Conservation (phyloP, 2,329 filamentous ascomycete species). For the Aotearoamyces nothofagi region DNA sequence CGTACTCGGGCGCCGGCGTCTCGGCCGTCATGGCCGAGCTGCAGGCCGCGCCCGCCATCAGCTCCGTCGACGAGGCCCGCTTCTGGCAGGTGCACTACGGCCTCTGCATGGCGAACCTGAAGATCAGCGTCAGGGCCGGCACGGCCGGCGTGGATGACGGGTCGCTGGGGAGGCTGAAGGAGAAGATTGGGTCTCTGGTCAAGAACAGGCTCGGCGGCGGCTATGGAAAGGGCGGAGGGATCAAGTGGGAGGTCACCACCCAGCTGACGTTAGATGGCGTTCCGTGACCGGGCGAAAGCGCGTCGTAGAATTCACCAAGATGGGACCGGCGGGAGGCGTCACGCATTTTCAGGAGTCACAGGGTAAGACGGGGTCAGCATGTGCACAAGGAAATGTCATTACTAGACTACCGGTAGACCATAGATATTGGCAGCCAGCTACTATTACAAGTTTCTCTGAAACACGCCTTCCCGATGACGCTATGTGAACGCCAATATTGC, state of each 20-base stretch:
- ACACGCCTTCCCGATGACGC: too few relatives aligned
- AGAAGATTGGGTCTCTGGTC: conserved; percentile 63
- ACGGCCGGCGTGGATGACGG: conserved; percentile 50
- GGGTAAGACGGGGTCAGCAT: too few relatives aligned
- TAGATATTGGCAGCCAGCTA: too few relatives aligned
- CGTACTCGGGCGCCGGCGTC: conserved; percentile 35
- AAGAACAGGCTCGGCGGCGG: conserved; percentile 77
- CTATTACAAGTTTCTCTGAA: too few relatives aligned
- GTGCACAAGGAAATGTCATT: too few relatives aligned
- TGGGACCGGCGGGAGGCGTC: too few relatives aligned
- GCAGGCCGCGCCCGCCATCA: conserved; percentile 61
- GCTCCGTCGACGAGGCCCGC: conserved; percentile 71
- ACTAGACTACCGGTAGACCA: too few relatives aligned
- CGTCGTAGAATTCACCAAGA: too few relatives aligned
- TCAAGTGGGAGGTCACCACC: conserved; percentile 87
- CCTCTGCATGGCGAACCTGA: conserved; percentile 88
- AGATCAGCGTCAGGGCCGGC: conserved; percentile 51
- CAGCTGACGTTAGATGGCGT: conserved; percentile 40
- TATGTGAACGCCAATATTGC: too few relatives aligned
- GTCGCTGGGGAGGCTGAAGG: conserved; percentile 55
- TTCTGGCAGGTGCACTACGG: conserved; percentile 99
- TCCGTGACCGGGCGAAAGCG: too few relatives aligned
- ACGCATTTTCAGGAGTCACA: too few relatives aligned
- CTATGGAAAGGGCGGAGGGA: conserved; percentile 62
- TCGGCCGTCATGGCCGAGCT: conserved; percentile 68